Percentiles rank a stretch among this genome's conserved stretches.
Conservation (phyloP, 495 filamentous ascomycete genomes). For the Aspergillus incahuasiensis region DNA sequence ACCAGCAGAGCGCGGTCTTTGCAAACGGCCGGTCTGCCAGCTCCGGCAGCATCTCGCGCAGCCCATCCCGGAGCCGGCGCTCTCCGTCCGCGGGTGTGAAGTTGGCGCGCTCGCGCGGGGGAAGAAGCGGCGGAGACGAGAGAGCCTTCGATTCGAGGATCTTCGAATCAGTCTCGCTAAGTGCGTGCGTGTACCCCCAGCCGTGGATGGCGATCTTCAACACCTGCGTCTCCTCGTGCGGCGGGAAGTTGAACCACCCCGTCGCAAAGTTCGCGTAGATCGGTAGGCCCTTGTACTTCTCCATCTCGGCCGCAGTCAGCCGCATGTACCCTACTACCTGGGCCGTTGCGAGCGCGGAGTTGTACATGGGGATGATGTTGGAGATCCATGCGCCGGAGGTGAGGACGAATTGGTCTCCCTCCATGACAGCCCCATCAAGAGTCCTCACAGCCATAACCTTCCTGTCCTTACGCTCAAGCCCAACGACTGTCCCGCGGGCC, state of each 20-base stretch:
- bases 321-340: background rate
- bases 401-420: background rate
- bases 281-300: background rate
- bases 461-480: background rate
- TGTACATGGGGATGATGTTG: background rate
- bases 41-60: conserved; percentile 55
- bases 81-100: background rate
- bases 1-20: conserved; percentile 70
- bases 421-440: too few relatives aligned
- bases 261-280: background rate
- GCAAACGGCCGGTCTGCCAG: conserved; percentile 56
- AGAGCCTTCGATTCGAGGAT: background rate
- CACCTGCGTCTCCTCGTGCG: background rate
- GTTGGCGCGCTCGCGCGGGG: background rate
- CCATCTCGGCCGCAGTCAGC: background rate
- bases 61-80: conserved; percentile 45
- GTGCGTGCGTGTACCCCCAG: background rate
- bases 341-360: too few relatives aligned
- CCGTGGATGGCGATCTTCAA: background rate
- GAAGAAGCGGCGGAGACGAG: too few relatives aligned
- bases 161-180: background rate
- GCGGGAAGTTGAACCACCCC: background rate
- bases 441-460: too few relatives aligned
- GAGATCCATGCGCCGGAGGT: background rate
- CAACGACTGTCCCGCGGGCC: background rate